Base-by-base conservation (phyloP, 371 early-diverging fungal genomes). In the Quaeritorhiza haematococci region DNA sequence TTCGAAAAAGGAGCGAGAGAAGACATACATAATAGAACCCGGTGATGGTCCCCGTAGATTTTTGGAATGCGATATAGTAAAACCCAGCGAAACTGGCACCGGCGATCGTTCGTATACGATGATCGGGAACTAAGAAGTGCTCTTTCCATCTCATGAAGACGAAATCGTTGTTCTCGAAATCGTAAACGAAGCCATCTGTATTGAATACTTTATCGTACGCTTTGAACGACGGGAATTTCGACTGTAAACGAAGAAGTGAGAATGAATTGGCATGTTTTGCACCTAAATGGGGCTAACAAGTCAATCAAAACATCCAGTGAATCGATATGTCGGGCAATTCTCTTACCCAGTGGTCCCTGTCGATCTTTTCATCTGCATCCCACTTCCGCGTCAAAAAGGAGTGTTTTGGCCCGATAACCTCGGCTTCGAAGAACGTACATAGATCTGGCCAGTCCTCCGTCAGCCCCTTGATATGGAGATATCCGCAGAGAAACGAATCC, bases 91-190 rank as follows among this genome's bases (percentile, higher is more conserved):
- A 96, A 2, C 68, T 67, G 4, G 96, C 96, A 10, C 97, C 97
- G 50, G 83, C 71, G 57, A 96, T 88, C 24, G 75, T 79, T 58
- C 75, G 83, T 41, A 95, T 86, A 53, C 79, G 80, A 74, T 95
- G 94, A 76, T 96, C 93, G 29, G 97, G 96, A 3, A 95, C 92
- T 42, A 96, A 69, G 68, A 95, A 96, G 56, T 87, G 88, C 68
- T 96, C 97, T 65, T 78, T 96, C 95, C 95, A 94, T 32, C 96
- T 83, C 96, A 96, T 96, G 67, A 90, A 96, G 27, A 96, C 72
- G 58, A 80, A 82, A 57, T 92, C 89, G 38, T 77, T 73, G 60
- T 83, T 77, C 27, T 69, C 58, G 49, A 83, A 86, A 68, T 90
- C 86, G 61, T 85, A 88, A 7, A 65, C 66, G 65, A 86, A 85